Evolutionary conservation across 2,329 filamentous ascomycete genomes (phyloP).

Genomic region (Fusarium sambucinum): DNA sequence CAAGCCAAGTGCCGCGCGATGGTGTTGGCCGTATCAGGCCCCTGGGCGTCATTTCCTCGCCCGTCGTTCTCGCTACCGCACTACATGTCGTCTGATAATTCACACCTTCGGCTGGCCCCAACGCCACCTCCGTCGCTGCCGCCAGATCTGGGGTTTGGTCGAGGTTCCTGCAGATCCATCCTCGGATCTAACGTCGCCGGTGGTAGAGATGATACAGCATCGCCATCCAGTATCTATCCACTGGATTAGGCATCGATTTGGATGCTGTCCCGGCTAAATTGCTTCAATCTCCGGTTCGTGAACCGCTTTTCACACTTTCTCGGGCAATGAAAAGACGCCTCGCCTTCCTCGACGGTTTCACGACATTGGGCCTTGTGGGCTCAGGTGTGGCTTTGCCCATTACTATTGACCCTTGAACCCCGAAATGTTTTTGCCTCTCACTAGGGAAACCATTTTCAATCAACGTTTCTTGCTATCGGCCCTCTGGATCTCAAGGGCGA

Average conservation of each 20-base stretch:
- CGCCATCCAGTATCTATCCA: conserved; percentile 10
- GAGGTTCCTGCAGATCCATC: conserved; percentile 46
- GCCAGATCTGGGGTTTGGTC: conserved; percentile 43
- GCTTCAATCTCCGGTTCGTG: not conserved
- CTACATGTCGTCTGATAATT: conserved; percentile 17
- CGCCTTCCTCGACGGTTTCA: conserved; percentile 18
- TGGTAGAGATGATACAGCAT: conserved; percentile 21
- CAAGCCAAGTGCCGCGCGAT: conserved; percentile 37
- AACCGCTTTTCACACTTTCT: conserved; percentile 1
- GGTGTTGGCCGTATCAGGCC: conserved; percentile 18
- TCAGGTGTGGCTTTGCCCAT: conserved; percentile 9
- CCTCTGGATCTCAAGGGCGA: conserved; percentile 19
- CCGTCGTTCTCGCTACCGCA: conserved; percentile 16
- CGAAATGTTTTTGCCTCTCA: conserved; percentile 9
- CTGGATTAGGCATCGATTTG: not conserved
- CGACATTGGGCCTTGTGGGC: not conserved
- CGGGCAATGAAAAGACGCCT: conserved; percentile 15
- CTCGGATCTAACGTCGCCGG: conserved; percentile 36
- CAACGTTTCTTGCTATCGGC: conserved; percentile 9
- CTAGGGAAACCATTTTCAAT: not conserved
- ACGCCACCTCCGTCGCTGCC: conserved; percentile 27
- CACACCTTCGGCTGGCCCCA: conserved; percentile 18
- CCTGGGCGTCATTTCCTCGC: conserved; percentile 11
- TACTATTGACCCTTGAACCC: conserved; percentile 8
- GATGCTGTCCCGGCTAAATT: conserved; percentile 16